These are phyloP conservation scores for Jatropha podagrica DNA, from an alignment of 441 rosid genomes.

Conservation along the genomic window DNA sequence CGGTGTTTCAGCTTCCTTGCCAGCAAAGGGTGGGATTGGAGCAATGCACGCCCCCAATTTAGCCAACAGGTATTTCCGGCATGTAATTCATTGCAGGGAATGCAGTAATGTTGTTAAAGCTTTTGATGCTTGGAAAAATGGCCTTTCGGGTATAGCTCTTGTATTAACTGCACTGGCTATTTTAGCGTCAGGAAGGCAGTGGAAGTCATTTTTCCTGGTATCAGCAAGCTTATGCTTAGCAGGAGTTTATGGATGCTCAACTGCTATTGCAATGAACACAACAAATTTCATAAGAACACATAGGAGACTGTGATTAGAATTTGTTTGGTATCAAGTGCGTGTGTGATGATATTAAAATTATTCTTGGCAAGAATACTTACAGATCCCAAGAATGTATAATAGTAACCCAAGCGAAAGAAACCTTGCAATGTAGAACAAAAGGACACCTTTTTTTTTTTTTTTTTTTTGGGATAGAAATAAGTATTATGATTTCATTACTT, in stretches of 20 bases:
- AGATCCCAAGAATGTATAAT: too few species aligned
- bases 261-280: slow-evolving; percentile 64
- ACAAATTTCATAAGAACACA: slow-evolving; percentile 84
- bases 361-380: too few species aligned
- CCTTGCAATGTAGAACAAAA: too few species aligned
- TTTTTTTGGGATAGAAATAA: too few species aligned
- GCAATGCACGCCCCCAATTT: slow-evolving; percentile 77
- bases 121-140: slow-evolving; percentile 60
- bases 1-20: slow-evolving; percentile 63
- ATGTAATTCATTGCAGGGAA: slow-evolving; percentile 78
- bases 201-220: slow-evolving; percentile 56
- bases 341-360: too few species aligned
- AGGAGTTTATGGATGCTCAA: slow-evolving; percentile 59
- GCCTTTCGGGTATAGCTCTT: slow-evolving; percentile 46
- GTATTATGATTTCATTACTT: too few species aligned
- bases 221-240: slow-evolving; percentile 56
- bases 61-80: slow-evolving; percentile 74
- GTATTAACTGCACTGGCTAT: slow-evolving; percentile 58
- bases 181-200: slow-evolving; percentile 59
- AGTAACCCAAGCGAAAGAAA: too few species aligned
- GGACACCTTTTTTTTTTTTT: too few species aligned
- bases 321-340: too few species aligned
- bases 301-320: slow-evolving; percentile 52
- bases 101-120: slow-evolving; percentile 60
- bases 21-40: slow-evolving; percentile 81